phyloP scores from a whole-genome alignment of 2,329 filamentous ascomycete species.

The Stachybotrys echinatus region DNA sequence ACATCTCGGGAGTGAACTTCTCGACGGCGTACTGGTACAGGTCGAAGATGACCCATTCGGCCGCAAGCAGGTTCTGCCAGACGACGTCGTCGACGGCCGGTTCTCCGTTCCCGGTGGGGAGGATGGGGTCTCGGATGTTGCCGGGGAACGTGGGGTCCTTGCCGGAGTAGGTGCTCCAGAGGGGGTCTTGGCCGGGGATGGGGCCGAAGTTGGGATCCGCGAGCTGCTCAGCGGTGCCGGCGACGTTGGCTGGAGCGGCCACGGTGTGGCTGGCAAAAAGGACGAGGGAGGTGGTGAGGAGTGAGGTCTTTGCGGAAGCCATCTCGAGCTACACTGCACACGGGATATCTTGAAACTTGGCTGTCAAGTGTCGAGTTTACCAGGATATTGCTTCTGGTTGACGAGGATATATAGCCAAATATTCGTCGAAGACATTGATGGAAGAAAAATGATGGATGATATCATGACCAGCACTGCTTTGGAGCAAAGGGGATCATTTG shows the following conservation, averaged over 20 bases:
- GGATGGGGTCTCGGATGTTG: slow-evolving; percentile 25
- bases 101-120: slow-evolving; percentile 9
- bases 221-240: not conserved
- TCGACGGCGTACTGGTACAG: slow-evolving; percentile 37
- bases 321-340: not conserved
- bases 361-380: too few relatives aligned
- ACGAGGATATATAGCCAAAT: too few relatives aligned
- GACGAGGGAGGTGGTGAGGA: not conserved
- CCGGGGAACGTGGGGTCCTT: slow-evolving; percentile 28
- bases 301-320: not conserved
- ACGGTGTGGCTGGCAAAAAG: not conserved
- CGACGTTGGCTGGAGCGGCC: not conserved
- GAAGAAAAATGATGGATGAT: too few relatives aligned
- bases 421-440: too few relatives aligned
- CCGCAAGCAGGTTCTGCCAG: slow-evolving; percentile 37
- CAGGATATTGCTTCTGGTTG: too few relatives aligned
- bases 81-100: slow-evolving; percentile 32
- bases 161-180: slow-evolving; percentile 27
- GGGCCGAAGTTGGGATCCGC: not conserved
- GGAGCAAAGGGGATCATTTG: too few relatives aligned
- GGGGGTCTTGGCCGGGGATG: slow-evolving; percentile 1
- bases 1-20: slow-evolving; percentile 24
- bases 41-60: slow-evolving; percentile 38
- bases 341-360: too few relatives aligned
- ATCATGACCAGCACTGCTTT: too few relatives aligned